Percentiles rank a stretch among this genome's conserved stretches.
Conservation (phyloP, 2,329 filamentous ascomycete species). For the Fusarium verticillioides region DNA sequence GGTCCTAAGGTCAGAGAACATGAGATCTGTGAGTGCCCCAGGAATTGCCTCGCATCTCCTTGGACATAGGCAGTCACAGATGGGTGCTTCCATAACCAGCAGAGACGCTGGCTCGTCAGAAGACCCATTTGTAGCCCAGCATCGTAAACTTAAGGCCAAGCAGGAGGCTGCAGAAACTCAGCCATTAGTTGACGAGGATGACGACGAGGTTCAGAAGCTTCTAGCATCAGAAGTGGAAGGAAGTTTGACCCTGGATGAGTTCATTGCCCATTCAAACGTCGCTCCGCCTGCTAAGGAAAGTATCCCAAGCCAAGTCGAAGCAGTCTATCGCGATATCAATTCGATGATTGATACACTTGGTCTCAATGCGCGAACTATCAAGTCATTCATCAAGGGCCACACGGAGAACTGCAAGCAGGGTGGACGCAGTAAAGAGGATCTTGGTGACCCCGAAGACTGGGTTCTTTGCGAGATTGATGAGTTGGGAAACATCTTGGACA, state of each 20-base stretch:
- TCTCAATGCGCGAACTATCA: slow-evolving; percentile 78
- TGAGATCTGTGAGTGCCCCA: slow-evolving; percentile 70
- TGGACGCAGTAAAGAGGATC: slow-evolving; percentile 71
- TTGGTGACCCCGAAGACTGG: slow-evolving; percentile 77
- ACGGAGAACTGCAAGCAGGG: slow-evolving; percentile 62
- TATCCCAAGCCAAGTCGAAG: slow-evolving; percentile 71
- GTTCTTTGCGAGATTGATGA: slow-evolving; percentile 79
- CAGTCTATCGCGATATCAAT: slow-evolving; percentile 83
- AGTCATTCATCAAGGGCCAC: slow-evolving; percentile 75
- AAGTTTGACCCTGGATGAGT: slow-evolving; percentile 72
- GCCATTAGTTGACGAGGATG: slow-evolving; percentile 73
- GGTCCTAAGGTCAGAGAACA: slow-evolving; percentile 60
- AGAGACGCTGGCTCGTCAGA: slow-evolving; percentile 52
- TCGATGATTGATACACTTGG: slow-evolving; percentile 95
- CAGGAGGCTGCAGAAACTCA: slow-evolving; percentile 68
- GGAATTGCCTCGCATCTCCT: slow-evolving; percentile 67
- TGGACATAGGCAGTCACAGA: slow-evolving; percentile 52
- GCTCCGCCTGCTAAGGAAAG: slow-evolving; percentile 65
- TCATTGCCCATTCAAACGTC: slow-evolving; percentile 71
- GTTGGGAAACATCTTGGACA: slow-evolving; percentile 71
- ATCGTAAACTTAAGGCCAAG: slow-evolving; percentile 63
- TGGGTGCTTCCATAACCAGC: slow-evolving; percentile 54
- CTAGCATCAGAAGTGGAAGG: slow-evolving; percentile 70
- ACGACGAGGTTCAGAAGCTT: slow-evolving; percentile 72
- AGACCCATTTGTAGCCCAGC: slow-evolving; percentile 62